These are phyloP conservation scores for Arachnopeziza araneosa DNA, from an alignment of 2,329 filamentous ascomycete genomes.

Conservation along the genomic window DNA sequence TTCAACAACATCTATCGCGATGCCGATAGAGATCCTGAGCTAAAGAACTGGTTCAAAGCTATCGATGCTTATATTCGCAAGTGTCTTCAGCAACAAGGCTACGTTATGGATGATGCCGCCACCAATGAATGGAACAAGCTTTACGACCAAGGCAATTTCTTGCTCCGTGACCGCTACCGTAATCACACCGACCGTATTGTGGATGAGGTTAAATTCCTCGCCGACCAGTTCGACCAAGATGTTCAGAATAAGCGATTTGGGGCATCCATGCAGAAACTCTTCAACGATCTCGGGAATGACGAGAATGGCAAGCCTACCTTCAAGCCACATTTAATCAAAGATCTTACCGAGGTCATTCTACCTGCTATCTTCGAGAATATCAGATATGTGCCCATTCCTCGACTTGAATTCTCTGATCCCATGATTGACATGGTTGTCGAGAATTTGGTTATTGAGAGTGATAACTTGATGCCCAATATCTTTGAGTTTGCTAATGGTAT, in stretches of 20 bases:
- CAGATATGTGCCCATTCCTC: slow-evolving; percentile 85
- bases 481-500: slow-evolving; percentile 71
- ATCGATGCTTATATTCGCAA: slow-evolving; percentile 74
- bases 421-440: slow-evolving; percentile 85
- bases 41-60: slow-evolving; percentile 83
- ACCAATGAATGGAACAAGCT: slow-evolving; percentile 78
- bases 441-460: slow-evolving; percentile 90
- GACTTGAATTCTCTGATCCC: slow-evolving; percentile 85
- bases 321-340: slow-evolving; percentile 89
- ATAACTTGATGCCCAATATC: slow-evolving; percentile 93
- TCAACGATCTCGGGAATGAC: slow-evolving; percentile 85
- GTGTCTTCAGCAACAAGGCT: slow-evolving; percentile 84
- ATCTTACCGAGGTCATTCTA: slow-evolving; percentile 80
- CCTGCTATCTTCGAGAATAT: slow-evolving; percentile 77
- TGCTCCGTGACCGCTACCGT: slow-evolving; percentile 85
- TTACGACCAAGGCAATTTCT: slow-evolving; percentile 78
- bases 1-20: slow-evolving; percentile 83
- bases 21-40: slow-evolving; percentile 78
- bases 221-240: slow-evolving; percentile 83
- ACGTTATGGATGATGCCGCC: slow-evolving; percentile 75
- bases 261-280: slow-evolving; percentile 72
- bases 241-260: slow-evolving; percentile 79
- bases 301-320: slow-evolving; percentile 77
- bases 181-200: slow-evolving; percentile 78
- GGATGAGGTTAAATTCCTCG: slow-evolving; percentile 87